phyloP scores from a whole-genome alignment of 345 rosid genomes.

The Dovyalis caffra region DNA sequence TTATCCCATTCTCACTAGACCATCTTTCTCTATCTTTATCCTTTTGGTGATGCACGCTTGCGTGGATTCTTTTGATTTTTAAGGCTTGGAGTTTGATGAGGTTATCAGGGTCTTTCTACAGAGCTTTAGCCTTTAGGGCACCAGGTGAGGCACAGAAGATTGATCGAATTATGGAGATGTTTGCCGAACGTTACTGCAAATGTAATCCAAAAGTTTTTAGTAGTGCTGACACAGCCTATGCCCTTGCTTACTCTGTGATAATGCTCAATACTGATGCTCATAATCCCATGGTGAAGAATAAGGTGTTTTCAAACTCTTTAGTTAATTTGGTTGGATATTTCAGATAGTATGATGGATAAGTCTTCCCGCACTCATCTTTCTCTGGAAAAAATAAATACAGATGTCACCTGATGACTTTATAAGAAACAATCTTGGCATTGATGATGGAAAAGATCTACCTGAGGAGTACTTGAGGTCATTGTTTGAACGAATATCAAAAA shows the following conservation, averaged over 20 bases:
- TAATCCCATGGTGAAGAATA: constrained; percentile 95
- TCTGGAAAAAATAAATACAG: constrained; percentile 36
- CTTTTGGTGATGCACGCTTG: constrained; percentile 99
- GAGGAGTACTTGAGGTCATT: constrained; percentile 90
- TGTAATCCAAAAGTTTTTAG: constrained; percentile 92
- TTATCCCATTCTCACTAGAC: too few species aligned
- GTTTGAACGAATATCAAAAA: constrained; percentile 86
- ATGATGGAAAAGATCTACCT: constrained; percentile 94
- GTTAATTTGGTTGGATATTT: constrained; percentile 25
- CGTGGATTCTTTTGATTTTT: constrained; percentile 91
- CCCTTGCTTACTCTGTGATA: constrained; percentile 97
- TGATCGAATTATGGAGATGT: constrained; percentile 98
- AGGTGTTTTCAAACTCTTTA: constrained; percentile 50
- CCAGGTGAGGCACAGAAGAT: constrained; percentile 99
- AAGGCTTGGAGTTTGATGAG: constrained; percentile 90
- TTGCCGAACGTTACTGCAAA: constrained; percentile 94
- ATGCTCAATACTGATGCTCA: constrained; percentile 98
- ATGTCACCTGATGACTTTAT: constrained; percentile 98
- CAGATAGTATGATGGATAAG: constrained; percentile 26
- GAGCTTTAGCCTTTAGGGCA: constrained; percentile 90
- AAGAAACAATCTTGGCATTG: constrained; percentile 96
- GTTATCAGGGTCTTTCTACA: constrained; percentile 82
- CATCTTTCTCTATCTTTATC: too few species aligned
- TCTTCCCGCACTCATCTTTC: not conserved
- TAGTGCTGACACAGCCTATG: constrained; percentile 98